Evolutionary conservation across 1,284 basidiomycete genomes (phyloP), one percentile per base, ranked within the genome.

Genomic region (Marasmius oreades): DNA sequence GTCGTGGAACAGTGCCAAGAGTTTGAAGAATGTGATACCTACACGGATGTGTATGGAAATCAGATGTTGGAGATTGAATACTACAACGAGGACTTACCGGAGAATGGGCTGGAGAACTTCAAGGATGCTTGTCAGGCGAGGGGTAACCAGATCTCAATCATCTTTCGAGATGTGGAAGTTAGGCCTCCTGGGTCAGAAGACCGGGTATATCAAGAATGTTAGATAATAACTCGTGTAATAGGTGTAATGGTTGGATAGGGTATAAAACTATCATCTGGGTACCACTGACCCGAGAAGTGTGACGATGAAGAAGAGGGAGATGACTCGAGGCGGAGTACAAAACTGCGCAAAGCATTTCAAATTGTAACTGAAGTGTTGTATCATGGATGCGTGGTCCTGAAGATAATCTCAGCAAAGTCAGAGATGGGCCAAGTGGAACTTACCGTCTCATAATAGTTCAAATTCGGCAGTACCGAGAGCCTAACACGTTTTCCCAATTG

Each of bases 1-100:
- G 48, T 61, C 14, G 54, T 51, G n/a, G 59, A 61, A 55, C 54
- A 61, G 26, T 61, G 59, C 20, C 37, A 55, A 24, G 55, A 50
- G 14, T 61, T 28, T 18, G 39, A 53, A 23, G 59, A 61, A 43
- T 61, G 59, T 43, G 53, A 55, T 24, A 24, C n/a, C n/a, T 60
- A 60, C 28, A 53, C 53, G 14, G 33, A 55, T 16, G 52, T 55
- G 6, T 60, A 60, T 39, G 59, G 59, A 16, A 39, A 53, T 16
- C 20, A 55, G 20, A 44, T 60, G 16, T 20, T 60, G 24, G 59
- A 60, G 52, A 57, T 57, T 5, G 55, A 57, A 51, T 57, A 57
- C 54, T 14, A n/a, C 22, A 52, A 39, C 22, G 24, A 26, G 31
- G 47, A 50, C 16, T 50, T 50, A 28, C 12, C 10, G 26, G 7